Evolutionary conservation across 345 rosid species (phyloP).

Genomic region (Eucalyptus pauciflora): DNA sequence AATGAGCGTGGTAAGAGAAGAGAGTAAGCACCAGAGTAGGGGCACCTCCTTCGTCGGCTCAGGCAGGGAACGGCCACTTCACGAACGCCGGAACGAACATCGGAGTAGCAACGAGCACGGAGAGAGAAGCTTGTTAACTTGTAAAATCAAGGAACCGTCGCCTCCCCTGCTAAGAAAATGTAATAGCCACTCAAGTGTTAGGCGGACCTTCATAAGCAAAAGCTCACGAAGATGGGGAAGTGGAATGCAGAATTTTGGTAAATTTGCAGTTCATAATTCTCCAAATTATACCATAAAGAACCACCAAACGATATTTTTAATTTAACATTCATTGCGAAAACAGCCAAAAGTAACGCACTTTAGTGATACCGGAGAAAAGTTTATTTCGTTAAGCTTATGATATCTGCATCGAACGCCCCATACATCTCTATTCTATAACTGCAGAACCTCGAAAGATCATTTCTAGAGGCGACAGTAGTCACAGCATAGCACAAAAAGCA

Average conservation of each 20-base stretch:
- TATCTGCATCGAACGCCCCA: accelerated
- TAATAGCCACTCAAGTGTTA: background rate
- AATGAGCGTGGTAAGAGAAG: too few species aligned
- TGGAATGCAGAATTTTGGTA: background rate
- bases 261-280: background rate
- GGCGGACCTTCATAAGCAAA: background rate
- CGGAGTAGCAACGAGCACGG: too few species aligned
- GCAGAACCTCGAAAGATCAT: background rate
- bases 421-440: background rate
- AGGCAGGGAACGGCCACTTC: too few species aligned
- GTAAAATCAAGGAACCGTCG: background rate
- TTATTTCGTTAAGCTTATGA: background rate
- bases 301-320: background rate
- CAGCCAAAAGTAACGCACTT: background rate
- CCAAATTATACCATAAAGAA: background rate
- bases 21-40: too few species aligned
- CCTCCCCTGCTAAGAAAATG: background rate
- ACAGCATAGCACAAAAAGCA: background rate
- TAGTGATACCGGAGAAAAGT: background rate
- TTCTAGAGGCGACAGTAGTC: background rate
- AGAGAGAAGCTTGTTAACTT: background rate
- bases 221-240: background rate
- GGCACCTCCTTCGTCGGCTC: too few species aligned
- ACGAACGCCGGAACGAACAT: too few species aligned
- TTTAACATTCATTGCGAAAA: background rate